Base-by-base conservation (phyloP, 202 grass and related monocot genomes). In the Schoenoplectus tabernaemontani region DNA sequence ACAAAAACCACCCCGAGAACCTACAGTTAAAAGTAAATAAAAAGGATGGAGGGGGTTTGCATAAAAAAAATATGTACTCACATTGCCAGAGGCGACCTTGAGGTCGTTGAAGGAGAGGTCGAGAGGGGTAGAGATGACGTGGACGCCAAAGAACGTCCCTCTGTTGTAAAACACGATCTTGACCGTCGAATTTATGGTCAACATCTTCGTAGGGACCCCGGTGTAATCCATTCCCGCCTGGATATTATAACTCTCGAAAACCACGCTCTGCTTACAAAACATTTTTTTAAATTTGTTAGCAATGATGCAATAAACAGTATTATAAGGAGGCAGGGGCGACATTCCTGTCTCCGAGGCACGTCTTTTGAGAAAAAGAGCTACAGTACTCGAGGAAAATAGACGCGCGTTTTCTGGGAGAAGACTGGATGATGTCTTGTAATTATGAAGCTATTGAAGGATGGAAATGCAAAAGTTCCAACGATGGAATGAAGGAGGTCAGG, bases 151-250 rank as follows among this genome's bases (percentile, higher is more conserved):
- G 90, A 99, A 96, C 54, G 96, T 91, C 51, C 87, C 96, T 0
- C 87, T 84, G 88, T 99, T 99, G 64, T 89, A 86, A 76, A 96
- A 95, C 4, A 85, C 76, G 73, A 99, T 89, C 83, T 75, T 86
- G 46, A 99, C 92, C 65, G 96, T 96, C 8, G 90, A 91, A 84
- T 95, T 99, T 20, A 93, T 66, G 0, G 88, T 88, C 88, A 99
- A 87, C 96, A 99, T 96, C 88, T 92, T 93, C 3, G 96, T 99
- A 20, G 96, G 96, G 7, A 99, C 96, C 39, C 96, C 96, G 34
- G 96, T 95, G 81, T 88, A 84, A 90, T 99, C 96, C 86, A 89
- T 96, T 30, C 96, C 96, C 38, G 88, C 87, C 73, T 97, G 94
- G 84, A 97, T 93, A 74, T 97, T 86, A 84, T 97, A 97, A 79